These are phyloP conservation scores for Glycyrrhiza uralensis DNA, from an alignment of 306 rosid species.

Conservation along the genomic window DNA sequence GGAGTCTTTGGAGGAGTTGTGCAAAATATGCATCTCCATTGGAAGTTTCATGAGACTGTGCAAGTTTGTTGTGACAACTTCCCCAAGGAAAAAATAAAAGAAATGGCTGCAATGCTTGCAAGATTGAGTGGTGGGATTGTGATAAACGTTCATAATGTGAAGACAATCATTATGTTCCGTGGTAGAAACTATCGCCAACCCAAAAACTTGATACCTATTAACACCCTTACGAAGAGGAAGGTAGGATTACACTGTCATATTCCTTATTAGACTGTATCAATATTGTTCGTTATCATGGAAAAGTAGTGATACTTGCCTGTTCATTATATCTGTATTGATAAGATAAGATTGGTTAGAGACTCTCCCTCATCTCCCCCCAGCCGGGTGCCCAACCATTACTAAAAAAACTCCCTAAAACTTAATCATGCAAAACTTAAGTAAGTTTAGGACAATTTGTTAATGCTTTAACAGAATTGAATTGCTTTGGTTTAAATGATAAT, in stretches of 20 bases:
- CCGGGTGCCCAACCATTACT: background rate
- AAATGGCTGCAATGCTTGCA: conserved; percentile 95
- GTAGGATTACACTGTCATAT: conserved; percentile 37
- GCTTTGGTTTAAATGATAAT: background rate
- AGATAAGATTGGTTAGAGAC: background rate
- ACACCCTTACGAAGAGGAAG: conserved; percentile 98
- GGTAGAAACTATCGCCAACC: conserved; percentile 98
- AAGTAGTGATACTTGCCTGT: background rate
- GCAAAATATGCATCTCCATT: conserved; percentile 97
- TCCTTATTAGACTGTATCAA: conserved; percentile 2
- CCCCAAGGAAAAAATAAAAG: conserved; percentile 94
- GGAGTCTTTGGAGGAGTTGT: conserved; percentile 99
- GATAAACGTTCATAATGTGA: conserved; percentile 74
- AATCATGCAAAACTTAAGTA: background rate
- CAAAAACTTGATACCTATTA: conserved; percentile 87
- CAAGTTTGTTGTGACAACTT: conserved; percentile 99
- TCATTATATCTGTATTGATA: conserved; percentile 3
- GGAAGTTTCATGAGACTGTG: conserved; percentile 98
- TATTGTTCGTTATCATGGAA: conserved; percentile 8
- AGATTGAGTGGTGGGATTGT: conserved; percentile 96
- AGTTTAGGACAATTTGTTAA: background rate
- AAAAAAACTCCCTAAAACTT: background rate
- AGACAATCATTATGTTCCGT: conserved; percentile 96
- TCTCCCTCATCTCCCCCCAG: background rate
- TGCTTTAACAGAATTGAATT: background rate